These are phyloP conservation scores for Coemansia nantahalensis DNA, from an alignment of 192 early-diverging fungal genomes.

Conservation along the genomic window DNA sequence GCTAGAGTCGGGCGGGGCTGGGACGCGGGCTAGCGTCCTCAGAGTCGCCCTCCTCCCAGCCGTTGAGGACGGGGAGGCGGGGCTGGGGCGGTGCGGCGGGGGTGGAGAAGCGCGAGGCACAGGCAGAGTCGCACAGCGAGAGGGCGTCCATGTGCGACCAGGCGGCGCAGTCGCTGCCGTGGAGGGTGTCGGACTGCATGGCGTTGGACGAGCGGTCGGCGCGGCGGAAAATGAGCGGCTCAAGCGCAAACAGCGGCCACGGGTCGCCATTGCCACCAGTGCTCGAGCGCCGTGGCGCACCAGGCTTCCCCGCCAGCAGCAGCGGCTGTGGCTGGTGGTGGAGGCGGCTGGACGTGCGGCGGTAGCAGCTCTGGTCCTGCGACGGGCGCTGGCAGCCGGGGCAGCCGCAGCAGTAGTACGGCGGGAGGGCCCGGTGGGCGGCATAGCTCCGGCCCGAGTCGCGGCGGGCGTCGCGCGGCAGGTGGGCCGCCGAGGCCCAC, in stretches of 20 bases:
- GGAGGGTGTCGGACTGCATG: constrained; percentile 36
- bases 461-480: too few species aligned
- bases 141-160: constrained; percentile 45
- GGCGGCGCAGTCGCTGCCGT: constrained; percentile 33
- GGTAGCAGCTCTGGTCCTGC: too few species aligned
- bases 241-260: constrained; percentile 15
- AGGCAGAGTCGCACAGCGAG: constrained; percentile 18
- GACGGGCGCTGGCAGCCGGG: not conserved
- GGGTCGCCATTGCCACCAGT: constrained; percentile 1
- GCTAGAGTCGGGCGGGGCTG: too few species aligned
- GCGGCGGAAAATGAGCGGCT: constrained; percentile 35
- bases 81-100: constrained; percentile 2
- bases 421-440: not conserved
- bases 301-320: too few species aligned
- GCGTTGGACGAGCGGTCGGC: constrained; percentile 34
- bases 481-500: too few species aligned
- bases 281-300: too few species aligned
- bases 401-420: not conserved
- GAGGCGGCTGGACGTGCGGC: too few species aligned
- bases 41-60: constrained; percentile 41
- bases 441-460: too few species aligned
- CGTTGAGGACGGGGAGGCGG: constrained; percentile 29
- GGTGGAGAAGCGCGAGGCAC: constrained; percentile 22
- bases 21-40: constrained; percentile 4
- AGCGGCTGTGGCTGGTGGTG: too few species aligned